Percentiles rank a stretch among this genome's conserved stretches.
Conservation (phyloP, 306 rosid genomes). For the Pterocarpus macrocarpus region DNA sequence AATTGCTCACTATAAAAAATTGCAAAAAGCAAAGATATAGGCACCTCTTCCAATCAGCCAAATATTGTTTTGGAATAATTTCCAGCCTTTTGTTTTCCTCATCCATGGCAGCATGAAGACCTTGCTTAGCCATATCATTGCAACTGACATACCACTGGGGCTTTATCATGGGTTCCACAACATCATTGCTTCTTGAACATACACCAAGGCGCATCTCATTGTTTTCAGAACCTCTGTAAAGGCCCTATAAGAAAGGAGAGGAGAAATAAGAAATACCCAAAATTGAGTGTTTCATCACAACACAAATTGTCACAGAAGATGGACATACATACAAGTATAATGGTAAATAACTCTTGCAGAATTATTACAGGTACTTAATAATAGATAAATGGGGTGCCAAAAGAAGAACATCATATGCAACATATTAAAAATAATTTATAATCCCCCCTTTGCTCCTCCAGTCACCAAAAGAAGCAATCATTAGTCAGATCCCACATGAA, state of each 20-base stretch:
- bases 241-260: constrained; percentile 66
- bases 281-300: not conserved
- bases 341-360: constrained; percentile 3
- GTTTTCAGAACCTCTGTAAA: constrained; percentile 80
- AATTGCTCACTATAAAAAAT: constrained; percentile 12
- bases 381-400: constrained; percentile 27
- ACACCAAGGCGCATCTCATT: constrained; percentile 96
- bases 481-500: constrained; percentile 7
- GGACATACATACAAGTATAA: constrained; percentile 8
- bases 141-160: constrained; percentile 95
- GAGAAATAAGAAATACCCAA: constrained; percentile 34
- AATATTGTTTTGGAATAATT: constrained; percentile 84
- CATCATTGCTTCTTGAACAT: constrained; percentile 95
- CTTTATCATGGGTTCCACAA: constrained; percentile 93
- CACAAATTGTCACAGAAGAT: constrained; percentile 24
- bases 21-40: constrained; percentile 36
- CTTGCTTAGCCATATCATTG: constrained; percentile 69
- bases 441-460: not conserved
- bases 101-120: constrained; percentile 78
- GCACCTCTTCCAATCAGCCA: constrained; percentile 87
- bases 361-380: not conserved
- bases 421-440: not conserved
- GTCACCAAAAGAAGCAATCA: constrained; percentile 27
- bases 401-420: constrained; percentile 19
- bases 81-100: constrained; percentile 72